A percentile compares a stretch with the other conserved stretches of the same genome.
Evolutionary conservation across 805 yeast species (phyloP).

Genomic region (Saccharomycopsis malanga): DNA sequence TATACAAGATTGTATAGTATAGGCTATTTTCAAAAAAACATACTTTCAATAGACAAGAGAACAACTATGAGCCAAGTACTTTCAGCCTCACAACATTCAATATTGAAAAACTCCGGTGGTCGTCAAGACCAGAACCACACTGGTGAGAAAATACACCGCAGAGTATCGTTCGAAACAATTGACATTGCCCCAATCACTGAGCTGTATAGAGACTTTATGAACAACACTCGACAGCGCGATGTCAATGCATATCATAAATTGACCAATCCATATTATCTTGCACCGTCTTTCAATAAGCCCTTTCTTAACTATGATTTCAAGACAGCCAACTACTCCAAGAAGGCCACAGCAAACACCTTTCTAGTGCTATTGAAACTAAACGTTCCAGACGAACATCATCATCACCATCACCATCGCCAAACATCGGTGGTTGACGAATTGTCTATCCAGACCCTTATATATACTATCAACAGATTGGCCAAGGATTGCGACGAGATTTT

Average conservation of each 20-base stretch:
- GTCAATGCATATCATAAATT: constrained; percentile 16
- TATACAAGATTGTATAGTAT: no score
- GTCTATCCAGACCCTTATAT: constrained; percentile 6
- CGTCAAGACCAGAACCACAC: background rate
- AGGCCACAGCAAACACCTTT: constrained; percentile 6
- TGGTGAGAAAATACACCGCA: background rate
- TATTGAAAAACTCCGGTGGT: background rate
- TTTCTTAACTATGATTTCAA: constrained; percentile 14
- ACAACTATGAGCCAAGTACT: no score
- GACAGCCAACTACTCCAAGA: constrained; percentile 8
- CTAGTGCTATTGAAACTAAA: constrained; percentile 10
- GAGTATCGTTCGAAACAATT: constrained; percentile 21
- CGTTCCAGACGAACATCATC: background rate
- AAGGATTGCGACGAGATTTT: constrained; percentile 15
- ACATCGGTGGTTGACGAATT: constrained; percentile 7
- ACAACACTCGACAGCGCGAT: constrained; percentile 14
- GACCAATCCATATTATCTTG: constrained; percentile 18
- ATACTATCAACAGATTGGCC: constrained; percentile 12
- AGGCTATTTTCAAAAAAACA: no score
- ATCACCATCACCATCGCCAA: background rate
- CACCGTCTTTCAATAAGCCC: constrained; percentile 22
- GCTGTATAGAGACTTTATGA: constrained; percentile 14
- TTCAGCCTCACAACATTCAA: background rate
- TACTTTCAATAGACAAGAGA: no score
- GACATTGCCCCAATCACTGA: constrained; percentile 16